These are phyloP conservation scores for Rhynchosporium secalis DNA, from an alignment of 2,329 filamentous ascomycete genomes.

Conservation along the genomic window DNA sequence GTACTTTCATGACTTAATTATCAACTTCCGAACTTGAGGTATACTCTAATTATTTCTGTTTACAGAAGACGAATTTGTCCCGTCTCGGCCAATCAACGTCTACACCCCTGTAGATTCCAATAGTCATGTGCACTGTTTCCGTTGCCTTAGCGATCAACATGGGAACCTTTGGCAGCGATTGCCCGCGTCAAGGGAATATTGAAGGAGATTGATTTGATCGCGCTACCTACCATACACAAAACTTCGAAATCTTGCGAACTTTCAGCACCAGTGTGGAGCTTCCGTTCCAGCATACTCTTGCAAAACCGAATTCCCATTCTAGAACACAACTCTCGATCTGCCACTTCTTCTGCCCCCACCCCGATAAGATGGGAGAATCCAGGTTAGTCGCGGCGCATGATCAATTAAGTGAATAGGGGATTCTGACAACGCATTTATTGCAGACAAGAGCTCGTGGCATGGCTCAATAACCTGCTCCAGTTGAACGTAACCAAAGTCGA, in stretches of 20 bases:
- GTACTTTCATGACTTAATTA: no score
- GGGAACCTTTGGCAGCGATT: not conserved
- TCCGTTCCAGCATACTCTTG: constrained; percentile 5
- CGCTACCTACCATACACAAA: constrained; percentile 7
- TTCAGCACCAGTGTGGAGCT: not conserved
- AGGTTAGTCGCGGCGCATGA: constrained; percentile 34
- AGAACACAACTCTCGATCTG: not conserved
- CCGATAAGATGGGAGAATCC: constrained; percentile 40
- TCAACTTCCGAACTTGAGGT: no score
- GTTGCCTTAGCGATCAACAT: constrained; percentile 21
- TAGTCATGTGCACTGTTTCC: not conserved
- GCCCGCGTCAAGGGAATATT: not conserved
- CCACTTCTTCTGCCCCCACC: constrained; percentile 5
- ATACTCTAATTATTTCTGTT: no score
- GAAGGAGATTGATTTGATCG: not conserved
- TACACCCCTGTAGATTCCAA: not conserved
- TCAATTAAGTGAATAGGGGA: constrained; percentile 11
- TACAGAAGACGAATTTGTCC: no score
- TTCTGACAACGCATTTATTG: constrained; percentile 28
- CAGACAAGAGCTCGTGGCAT: constrained; percentile 94
- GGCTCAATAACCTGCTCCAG: constrained; percentile 96
- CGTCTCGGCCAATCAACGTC: no score
- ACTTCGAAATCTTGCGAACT: constrained; percentile 1
- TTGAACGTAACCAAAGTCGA: constrained; percentile 98
- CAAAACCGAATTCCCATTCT: not conserved